Percentiles rank a stretch among this genome's conserved stretches.
These are phyloP conservation scores for Ogataea populi-albae DNA, from an alignment of 805 yeast species.

Conservation along the genomic window DNA sequence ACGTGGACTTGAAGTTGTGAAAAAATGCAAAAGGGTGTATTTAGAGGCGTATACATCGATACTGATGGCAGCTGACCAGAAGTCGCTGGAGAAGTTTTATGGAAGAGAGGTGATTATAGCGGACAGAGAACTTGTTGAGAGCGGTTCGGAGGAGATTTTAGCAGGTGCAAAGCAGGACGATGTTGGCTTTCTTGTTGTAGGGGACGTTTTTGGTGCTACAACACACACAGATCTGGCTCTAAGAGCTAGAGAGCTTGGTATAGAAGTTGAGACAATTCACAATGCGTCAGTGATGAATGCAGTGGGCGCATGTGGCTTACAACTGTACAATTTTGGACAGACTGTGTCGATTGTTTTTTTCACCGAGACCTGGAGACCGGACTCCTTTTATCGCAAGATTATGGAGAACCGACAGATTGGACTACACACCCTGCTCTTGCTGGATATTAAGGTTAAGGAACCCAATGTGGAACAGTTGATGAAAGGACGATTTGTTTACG, in stretches of 20 bases:
- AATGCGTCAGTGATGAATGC: constrained; percentile 98
- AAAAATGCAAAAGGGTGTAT: constrained; percentile 83
- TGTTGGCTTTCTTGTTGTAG: constrained; percentile 92
- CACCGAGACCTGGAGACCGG: constrained; percentile 95
- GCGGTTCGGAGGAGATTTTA: constrained; percentile 80
- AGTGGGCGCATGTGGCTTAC: constrained; percentile 96
- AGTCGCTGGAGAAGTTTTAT: constrained; percentile 73
- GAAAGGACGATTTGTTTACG: constrained; percentile 85
- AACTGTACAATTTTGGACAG: constrained; percentile 92
- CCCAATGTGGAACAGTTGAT: constrained; percentile 94
- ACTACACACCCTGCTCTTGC: constrained; percentile 79
- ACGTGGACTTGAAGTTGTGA: constrained; percentile 84
- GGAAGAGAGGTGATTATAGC: constrained; percentile 85
- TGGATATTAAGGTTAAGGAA: constrained; percentile 95
- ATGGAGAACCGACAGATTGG: constrained; percentile 89
- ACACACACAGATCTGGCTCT: constrained; percentile 93
- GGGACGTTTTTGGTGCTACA: constrained; percentile 97
- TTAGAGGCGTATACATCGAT: constrained; percentile 95
- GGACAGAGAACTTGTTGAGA: constrained; percentile 91
- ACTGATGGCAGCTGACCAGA: constrained; percentile 84
- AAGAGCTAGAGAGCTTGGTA: constrained; percentile 82
- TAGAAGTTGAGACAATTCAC: constrained; percentile 79
- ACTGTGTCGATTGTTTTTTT: constrained; percentile 95
- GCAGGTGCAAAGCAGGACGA: constrained; percentile 76
- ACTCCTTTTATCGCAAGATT: constrained; percentile 85